A percentile compares a stretch with the other conserved stretches of the same genome.
phyloP scores from a whole-genome alignment of 306 rosid genomes.

The Corylus americana region DNA sequence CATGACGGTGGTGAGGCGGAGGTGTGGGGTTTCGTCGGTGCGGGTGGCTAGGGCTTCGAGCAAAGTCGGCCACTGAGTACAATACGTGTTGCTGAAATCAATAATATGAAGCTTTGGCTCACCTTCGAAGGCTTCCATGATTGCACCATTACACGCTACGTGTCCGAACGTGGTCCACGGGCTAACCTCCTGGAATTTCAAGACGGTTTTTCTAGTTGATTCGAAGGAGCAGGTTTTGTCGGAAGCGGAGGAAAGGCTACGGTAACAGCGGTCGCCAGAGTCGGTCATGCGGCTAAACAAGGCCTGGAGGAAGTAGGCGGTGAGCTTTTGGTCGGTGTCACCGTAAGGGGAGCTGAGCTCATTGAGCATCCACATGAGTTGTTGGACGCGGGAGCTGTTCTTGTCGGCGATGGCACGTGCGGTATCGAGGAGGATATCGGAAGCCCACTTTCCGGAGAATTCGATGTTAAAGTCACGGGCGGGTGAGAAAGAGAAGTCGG shows the following conservation, averaged over 20 bases:
- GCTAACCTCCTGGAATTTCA: conserved; percentile 86
- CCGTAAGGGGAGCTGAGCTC: conserved; percentile 88
- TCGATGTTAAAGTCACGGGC: conserved; percentile 47
- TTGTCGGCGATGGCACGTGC: conserved; percentile 75
- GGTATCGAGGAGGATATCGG: conserved; percentile 59
- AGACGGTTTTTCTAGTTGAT: conserved; percentile 64
- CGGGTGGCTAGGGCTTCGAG: conserved; percentile 86
- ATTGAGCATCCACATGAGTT: conserved; percentile 95
- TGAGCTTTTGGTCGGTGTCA: conserved; percentile 75
- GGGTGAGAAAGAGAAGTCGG: conserved; percentile 52
- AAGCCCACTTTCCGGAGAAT: conserved; percentile 72
- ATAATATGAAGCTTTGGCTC: conserved; percentile 74
- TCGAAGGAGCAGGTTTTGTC: conserved; percentile 82
- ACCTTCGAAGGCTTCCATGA: conserved; percentile 80
- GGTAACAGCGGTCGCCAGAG: conserved; percentile 71
- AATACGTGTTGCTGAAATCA: conserved; percentile 83
- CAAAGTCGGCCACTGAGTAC: conserved; percentile 97
- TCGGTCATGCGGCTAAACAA: conserved; percentile 70
- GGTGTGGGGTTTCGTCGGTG: conserved; percentile 72
- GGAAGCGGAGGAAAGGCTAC: conserved; percentile 57
- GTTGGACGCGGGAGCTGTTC: conserved; percentile 60
- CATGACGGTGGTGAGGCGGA: conserved; percentile 66
- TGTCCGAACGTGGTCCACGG: conserved; percentile 97
- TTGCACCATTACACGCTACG: conserved; percentile 90
- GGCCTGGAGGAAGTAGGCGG: conserved; percentile 81